Percentiles rank a stretch among this genome's conserved stretches.
Evolutionary conservation across 768 basidiomycete species (phyloP).

Genomic region (Mycena indigotica): DNA sequence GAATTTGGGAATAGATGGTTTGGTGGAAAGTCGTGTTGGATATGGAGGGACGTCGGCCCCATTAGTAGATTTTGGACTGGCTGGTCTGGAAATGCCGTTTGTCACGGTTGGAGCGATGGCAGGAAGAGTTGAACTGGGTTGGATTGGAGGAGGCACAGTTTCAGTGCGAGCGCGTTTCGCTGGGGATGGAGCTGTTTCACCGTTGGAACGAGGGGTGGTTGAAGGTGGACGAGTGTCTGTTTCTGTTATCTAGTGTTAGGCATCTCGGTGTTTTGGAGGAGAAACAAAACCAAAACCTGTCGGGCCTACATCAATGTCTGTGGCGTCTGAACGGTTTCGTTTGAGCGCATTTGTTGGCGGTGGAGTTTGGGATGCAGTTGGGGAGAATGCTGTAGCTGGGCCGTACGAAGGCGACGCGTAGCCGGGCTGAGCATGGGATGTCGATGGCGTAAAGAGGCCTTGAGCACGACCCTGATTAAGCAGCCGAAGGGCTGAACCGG

Average conservation of each 20-base stretch:
- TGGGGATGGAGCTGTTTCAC: slow-evolving; percentile 68
- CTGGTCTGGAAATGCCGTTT: slow-evolving; percentile 51
- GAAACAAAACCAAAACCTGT: slow-evolving; percentile 23
- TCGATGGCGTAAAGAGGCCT: slow-evolving; percentile 84
- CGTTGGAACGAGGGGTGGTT: slow-evolving; percentile 48
- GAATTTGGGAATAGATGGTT: slow-evolving; percentile 53
- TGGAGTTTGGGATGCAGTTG: slow-evolving; percentile 45
- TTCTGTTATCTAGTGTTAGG: slow-evolving; percentile 46
- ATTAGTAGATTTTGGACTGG: slow-evolving; percentile 47
- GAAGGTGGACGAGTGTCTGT: slow-evolving; percentile 57
- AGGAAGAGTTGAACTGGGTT: slow-evolving; percentile 37
- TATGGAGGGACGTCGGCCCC: slow-evolving; percentile 46
- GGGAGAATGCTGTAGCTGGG: slow-evolving; percentile 49
- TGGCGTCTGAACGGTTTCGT: slow-evolving; percentile 61
- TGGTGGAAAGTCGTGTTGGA: slow-evolving; percentile 67
- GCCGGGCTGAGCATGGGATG: slow-evolving; percentile 50
- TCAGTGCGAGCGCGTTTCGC: slow-evolving; percentile 74
- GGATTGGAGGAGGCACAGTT: slow-evolving; percentile 37
- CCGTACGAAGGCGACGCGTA: slow-evolving; percentile 58
- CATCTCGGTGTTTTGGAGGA: slow-evolving; percentile 26
- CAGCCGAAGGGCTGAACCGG: slow-evolving; percentile 80
- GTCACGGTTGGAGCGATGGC: slow-evolving; percentile 30
- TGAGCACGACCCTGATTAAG: slow-evolving; percentile 85
- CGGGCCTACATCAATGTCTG: slow-evolving; percentile 53
- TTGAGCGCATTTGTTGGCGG: slow-evolving; percentile 57